phyloP scores from a whole-genome alignment of 2,329 filamentous ascomycete genomes.

The Scleromitrula shiraiana region DNA sequence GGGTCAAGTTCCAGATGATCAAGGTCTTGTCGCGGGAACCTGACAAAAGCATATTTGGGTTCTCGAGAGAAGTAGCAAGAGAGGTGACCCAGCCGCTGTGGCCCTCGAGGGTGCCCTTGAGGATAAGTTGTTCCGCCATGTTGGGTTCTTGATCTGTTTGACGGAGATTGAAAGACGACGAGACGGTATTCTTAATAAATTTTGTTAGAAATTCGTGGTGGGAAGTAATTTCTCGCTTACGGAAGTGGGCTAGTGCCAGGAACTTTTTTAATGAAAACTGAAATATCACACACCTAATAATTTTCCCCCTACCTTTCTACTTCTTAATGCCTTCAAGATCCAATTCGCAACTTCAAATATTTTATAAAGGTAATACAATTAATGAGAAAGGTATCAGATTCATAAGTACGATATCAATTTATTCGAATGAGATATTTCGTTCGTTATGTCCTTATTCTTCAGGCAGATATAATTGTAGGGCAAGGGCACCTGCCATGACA shows the following conservation, averaged over 20 bases:
- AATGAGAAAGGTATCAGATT: not conserved
- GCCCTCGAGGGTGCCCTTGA: conserved; percentile 96
- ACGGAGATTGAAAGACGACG: conserved; percentile 11
- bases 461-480: not conserved
- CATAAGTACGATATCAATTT: not conserved
- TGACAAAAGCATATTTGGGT: conserved; percentile 99
- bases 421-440: not conserved
- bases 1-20: conserved; percentile 99
- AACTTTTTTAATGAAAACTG: not conserved
- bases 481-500: too few species aligned
- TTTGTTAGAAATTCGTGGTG: conserved; percentile 11
- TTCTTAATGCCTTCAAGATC: too few species aligned
- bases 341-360: too few species aligned
- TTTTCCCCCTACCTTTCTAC: too few species aligned
- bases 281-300: not conserved
- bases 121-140: conserved; percentile 47
- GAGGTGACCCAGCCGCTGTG: conserved; percentile 99
- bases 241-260: conserved; percentile 2
- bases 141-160: conserved; percentile 22
- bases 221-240: conserved; percentile 6
- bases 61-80: conserved; percentile 97
- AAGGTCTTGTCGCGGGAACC: conserved; percentile 96
- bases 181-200: conserved; percentile 1
- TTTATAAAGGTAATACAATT: not conserved
- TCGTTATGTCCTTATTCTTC: conserved; percentile 1